phyloP scores from a whole-genome alignment of 305 asterid species.

The Petunia hybrid region DNA sequence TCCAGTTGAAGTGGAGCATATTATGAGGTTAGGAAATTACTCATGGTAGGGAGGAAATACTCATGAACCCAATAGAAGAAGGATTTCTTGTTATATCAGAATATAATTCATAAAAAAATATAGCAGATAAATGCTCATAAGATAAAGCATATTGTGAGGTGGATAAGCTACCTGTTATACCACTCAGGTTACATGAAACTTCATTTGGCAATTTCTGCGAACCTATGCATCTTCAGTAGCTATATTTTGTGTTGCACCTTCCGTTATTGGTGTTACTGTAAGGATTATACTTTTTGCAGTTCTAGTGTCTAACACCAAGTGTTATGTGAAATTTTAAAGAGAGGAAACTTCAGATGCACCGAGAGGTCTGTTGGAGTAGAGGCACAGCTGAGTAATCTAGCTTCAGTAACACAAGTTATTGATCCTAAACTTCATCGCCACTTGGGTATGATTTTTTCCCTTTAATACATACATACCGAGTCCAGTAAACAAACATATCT shows the following conservation, averaged over 20 bases:
- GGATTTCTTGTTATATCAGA: not conserved
- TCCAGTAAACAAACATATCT: not conserved
- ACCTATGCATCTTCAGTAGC: not conserved
- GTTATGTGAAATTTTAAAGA: conserved; percentile 54
- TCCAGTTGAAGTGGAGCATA: not conserved
- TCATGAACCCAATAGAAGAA: not conserved
- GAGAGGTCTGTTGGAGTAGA: conserved; percentile 89
- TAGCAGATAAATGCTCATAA: not conserved
- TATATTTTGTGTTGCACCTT: conserved; percentile 9
- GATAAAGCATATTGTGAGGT: not conserved
- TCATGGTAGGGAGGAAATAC: not conserved
- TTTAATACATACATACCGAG: not conserved
- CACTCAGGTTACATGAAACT: not conserved
- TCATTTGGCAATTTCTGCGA: not conserved
- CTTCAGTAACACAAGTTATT: conserved; percentile 76
- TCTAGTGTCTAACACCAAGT: conserved; percentile 14
- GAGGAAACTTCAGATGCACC: conserved; percentile 96
- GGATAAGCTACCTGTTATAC: not conserved
- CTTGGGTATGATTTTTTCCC: conserved; percentile 62
- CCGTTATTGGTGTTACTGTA: conserved; percentile 18
- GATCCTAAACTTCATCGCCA: conserved; percentile 95
- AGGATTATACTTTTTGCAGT: conserved; percentile 12
- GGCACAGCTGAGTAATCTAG: conserved; percentile 77
- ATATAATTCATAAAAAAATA: not conserved
- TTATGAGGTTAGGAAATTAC: not conserved